Percentiles rank a stretch among this genome's conserved stretches.
phyloP scores from a whole-genome alignment of 2,329 filamentous ascomycete genomes.

The Botrytis pseudocinerea region DNA sequence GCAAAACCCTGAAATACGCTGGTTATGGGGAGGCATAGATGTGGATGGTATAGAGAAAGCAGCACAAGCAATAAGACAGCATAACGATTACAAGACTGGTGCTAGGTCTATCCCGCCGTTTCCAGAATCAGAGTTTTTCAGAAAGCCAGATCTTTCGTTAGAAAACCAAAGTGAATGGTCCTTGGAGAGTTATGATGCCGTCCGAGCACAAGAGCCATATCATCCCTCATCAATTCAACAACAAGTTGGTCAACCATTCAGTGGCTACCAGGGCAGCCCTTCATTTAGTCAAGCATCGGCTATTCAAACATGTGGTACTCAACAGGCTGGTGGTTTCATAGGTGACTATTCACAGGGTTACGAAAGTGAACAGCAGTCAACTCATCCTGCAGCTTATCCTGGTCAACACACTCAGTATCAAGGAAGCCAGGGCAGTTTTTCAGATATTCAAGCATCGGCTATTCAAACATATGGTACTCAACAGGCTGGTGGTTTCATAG shows the following conservation, averaged over 20 bases:
- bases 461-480: background rate
- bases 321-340: background rate
- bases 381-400: background rate
- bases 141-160: background rate
- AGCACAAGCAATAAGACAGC: too few species aligned
- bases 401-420: background rate
- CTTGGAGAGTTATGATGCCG: background rate
- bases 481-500: background rate
- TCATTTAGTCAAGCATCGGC: background rate
- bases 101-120: background rate
- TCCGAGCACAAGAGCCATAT: background rate
- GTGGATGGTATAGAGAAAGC: too few species aligned
- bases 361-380: background rate
- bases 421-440: background rate
- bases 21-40: too few species aligned
- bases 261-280: too few species aligned
- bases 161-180: background rate
- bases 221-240: background rate
- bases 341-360: background rate
- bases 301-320: background rate
- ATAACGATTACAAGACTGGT: background rate
- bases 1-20: too few species aligned
- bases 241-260: background rate
- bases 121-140: background rate
- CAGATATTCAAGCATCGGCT: background rate